A percentile compares a stretch with the other conserved stretches of the same genome.
phyloP scores from a whole-genome alignment of 2,329 filamentous ascomycete species.

The Ascosphaera pollenicola region DNA sequence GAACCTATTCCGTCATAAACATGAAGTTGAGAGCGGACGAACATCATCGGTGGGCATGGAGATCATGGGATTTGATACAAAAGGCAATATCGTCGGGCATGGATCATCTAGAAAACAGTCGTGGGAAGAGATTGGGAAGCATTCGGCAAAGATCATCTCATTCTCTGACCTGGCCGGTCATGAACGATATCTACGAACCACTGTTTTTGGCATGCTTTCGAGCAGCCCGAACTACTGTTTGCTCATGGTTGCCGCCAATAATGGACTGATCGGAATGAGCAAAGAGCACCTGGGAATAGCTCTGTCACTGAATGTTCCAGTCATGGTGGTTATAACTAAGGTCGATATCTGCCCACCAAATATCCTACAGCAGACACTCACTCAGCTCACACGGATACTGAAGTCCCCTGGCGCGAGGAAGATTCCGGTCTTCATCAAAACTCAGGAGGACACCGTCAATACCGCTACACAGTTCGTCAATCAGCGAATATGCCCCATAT shows the following conservation, averaged over 20 bases:
- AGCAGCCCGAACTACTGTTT: constrained; percentile 95
- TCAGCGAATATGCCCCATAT: constrained; percentile 86
- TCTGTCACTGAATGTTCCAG: constrained; percentile 79
- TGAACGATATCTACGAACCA: constrained; percentile 85
- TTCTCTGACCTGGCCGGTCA: constrained; percentile 93
- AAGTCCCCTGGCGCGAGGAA: constrained; percentile 87
- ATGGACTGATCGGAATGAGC: constrained; percentile 92
- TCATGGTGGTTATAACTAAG: constrained; percentile 96
- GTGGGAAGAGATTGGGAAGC: constrained; percentile 94
- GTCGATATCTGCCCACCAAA: constrained; percentile 96
- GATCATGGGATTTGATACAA: constrained; percentile 89
- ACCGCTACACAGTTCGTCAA: constrained; percentile 93
- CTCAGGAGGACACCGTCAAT: constrained; percentile 75
- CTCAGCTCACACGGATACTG: constrained; percentile 75
- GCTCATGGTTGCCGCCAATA: constrained; percentile 96
- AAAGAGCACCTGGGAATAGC: constrained; percentile 95
- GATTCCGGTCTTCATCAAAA: constrained; percentile 89
- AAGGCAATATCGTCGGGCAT: constrained; percentile 60
- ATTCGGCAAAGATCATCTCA: constrained; percentile 85
- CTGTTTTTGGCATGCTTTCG: constrained; percentile 82
- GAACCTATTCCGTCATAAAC: constrained; percentile 92
- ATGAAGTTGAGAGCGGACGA: constrained; percentile 85
- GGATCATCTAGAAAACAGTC: constrained; percentile 70
- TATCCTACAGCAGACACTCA: constrained; percentile 81
- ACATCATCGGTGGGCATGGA: constrained; percentile 98